Evolutionary conservation across 1,284 basidiomycete genomes (phyloP), one percentile per base, ranked within the genome.

Genomic region (Sparassis latifolia): DNA sequence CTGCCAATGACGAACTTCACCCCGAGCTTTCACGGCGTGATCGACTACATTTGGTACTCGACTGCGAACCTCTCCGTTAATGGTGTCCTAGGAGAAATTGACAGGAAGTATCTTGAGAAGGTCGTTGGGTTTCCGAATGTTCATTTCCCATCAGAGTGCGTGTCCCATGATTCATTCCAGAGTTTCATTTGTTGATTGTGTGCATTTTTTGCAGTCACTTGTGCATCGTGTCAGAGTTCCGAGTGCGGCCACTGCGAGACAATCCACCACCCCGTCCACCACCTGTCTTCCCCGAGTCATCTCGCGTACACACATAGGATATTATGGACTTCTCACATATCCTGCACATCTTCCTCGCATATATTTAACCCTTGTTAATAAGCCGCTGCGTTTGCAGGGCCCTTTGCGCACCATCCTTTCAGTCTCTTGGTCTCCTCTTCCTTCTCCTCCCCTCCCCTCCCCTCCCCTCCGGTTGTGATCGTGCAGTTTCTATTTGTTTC

Each of bases 41-140:
- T 99, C 62, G 97, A 99, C 71, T 96, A 98, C 66, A 82, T 99
- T 60, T 99, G 93, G 85, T 96, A 93, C 69, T 84, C 88, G 55
- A 78, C 82, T 9, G 76, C 80, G 52, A 90, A 85, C 58, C 66
- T 99, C 50, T 79, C 80, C n/a, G 86, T 93, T 27, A 93, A 88
- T 52, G 86, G 87, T 20, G 82, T 97, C 39, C 75, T 99, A 44
- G 92, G 92, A 20, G 92, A 91, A 65, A 85, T 98, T 49, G 95
- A 98, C 67, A 78, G 76, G 62, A 68, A 68, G 31, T 99, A 99
- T 73, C 69, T 98, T 61, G 82, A 86, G 62, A 94, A 92, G 71
- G 84, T 85, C 7, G 95, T 98, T 48, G 97, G 97, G 32, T 99
- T 99, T 78, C 96, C 96, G 40, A 97, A 97, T 66, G 85, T 87